Evolutionary conservation across 805 yeast species (phyloP).

Genomic region (Candida hispaniensis): DNA sequence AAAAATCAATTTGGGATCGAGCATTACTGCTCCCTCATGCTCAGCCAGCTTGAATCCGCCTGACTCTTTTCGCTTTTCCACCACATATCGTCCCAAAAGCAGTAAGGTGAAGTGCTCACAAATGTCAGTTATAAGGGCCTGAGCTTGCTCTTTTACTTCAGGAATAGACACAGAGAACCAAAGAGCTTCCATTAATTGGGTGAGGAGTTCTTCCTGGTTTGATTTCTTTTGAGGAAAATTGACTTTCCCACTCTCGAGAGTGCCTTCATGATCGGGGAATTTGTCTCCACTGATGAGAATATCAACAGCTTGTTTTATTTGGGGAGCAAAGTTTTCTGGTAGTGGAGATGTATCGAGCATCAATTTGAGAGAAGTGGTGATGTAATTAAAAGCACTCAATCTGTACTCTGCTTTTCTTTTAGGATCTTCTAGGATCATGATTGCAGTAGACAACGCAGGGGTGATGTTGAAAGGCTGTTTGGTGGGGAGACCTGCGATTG

Average conservation of each 20-base stretch:
- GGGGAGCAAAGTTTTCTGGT: constrained; percentile 32
- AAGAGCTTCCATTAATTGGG: constrained; percentile 54
- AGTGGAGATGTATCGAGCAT: constrained; percentile 48
- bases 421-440: constrained; percentile 61
- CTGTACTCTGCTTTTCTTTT: constrained; percentile 50
- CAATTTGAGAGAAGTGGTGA: constrained; percentile 54
- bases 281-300: constrained; percentile 29
- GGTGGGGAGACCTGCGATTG: constrained; percentile 54
- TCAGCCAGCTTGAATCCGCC: constrained; percentile 65
- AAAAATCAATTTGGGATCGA: constrained; percentile 60
- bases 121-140: constrained; percentile 47
- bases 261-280: constrained; percentile 26
- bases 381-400: constrained; percentile 63
- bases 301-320: constrained; percentile 20
- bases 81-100: constrained; percentile 62
- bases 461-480: constrained; percentile 67
- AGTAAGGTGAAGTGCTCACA: constrained; percentile 71
- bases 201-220: constrained; percentile 49
- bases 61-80: constrained; percentile 52
- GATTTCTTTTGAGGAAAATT: constrained; percentile 20
- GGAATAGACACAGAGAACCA: constrained; percentile 69
- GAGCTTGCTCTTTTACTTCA: constrained; percentile 61
- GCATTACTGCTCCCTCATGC: constrained; percentile 61
- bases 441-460: constrained; percentile 71
- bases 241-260: constrained; percentile 20